A percentile compares a stretch with the other conserved stretches of the same genome.
Conservation (phyloP, 164 flowering plant species). For the Echeveria elegans region DNA sequence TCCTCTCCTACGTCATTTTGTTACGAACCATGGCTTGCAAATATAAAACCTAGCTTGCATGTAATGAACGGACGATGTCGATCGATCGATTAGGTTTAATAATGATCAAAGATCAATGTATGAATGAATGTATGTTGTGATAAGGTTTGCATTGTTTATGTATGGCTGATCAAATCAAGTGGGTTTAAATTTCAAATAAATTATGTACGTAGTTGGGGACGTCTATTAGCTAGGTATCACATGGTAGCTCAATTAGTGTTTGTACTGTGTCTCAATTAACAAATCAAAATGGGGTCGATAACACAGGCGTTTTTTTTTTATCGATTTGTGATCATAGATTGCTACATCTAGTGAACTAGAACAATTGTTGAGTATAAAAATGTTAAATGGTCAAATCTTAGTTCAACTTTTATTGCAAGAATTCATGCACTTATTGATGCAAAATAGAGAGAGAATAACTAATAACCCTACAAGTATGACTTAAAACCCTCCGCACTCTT, state of each 20-base stretch:
- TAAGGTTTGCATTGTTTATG: background rate
- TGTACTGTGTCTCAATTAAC: background rate
- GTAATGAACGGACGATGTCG: background rate
- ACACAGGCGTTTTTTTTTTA: background rate
- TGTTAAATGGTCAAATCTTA: background rate
- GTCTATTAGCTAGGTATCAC: conserved; percentile 2
- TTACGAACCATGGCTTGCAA: background rate
- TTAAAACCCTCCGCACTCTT: background rate
- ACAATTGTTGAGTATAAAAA: background rate
- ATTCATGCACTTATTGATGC: conserved; percentile 4
- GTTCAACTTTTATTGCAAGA: background rate
- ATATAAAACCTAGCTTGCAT: background rate
- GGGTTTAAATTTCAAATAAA: background rate
- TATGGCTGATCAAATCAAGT: background rate
- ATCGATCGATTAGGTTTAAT: background rate
- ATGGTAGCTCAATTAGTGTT: conserved; percentile 1
- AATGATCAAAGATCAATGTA: background rate
- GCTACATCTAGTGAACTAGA: background rate
- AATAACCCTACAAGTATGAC: background rate
- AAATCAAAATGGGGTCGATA: background rate
- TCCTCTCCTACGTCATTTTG: background rate
- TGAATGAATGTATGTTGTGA: background rate
- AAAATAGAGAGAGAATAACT: background rate
- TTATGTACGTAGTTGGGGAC: background rate
- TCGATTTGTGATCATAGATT: conserved; percentile 1